A percentile compares a stretch with the other conserved stretches of the same genome.
Evolutionary conservation across 2,329 filamentous ascomycete genomes (phyloP).

Genomic region (Alternaria brassicicola): DNA sequence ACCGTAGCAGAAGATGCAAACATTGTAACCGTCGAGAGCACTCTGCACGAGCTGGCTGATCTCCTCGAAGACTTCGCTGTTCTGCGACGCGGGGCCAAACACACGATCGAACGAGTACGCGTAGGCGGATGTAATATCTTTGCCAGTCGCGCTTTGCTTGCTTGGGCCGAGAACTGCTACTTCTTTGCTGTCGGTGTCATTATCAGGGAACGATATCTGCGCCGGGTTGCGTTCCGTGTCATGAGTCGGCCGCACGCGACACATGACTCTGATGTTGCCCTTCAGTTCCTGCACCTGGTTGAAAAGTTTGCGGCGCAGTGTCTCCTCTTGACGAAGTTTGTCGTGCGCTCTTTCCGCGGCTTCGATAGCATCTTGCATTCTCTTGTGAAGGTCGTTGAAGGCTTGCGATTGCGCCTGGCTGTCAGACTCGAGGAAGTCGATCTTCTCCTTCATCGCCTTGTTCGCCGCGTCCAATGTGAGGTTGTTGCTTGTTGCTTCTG

Average conservation of each 20-base stretch:
- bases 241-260: conserved; percentile 81
- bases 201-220: conserved; percentile 78
- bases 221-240: conserved; percentile 67
- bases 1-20: conserved; percentile 98
- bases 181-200: conserved; percentile 81
- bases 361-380: conserved; percentile 77
- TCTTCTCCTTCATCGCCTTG: conserved; percentile 77
- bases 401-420: conserved; percentile 87
- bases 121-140: conserved; percentile 76
- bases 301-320: conserved; percentile 85
- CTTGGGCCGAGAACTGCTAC: conserved; percentile 83
- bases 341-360: conserved; percentile 73
- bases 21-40: conserved; percentile 95
- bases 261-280: conserved; percentile 98
- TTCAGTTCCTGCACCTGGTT: conserved; percentile 98
- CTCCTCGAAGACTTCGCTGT: conserved; percentile 89
- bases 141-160: conserved; percentile 80
- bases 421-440: conserved; percentile 88
- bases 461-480: conserved; percentile 73
- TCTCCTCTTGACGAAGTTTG: conserved; percentile 90
- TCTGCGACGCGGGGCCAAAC: conserved; percentile 77
- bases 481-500: conserved; percentile 49
- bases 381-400: conserved; percentile 79
- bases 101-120: conserved; percentile 93
- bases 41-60: conserved; percentile 97